These are phyloP conservation scores for Eucalyptus coolabah DNA, from an alignment of 345 rosid species.

Conservation along the genomic window DNA sequence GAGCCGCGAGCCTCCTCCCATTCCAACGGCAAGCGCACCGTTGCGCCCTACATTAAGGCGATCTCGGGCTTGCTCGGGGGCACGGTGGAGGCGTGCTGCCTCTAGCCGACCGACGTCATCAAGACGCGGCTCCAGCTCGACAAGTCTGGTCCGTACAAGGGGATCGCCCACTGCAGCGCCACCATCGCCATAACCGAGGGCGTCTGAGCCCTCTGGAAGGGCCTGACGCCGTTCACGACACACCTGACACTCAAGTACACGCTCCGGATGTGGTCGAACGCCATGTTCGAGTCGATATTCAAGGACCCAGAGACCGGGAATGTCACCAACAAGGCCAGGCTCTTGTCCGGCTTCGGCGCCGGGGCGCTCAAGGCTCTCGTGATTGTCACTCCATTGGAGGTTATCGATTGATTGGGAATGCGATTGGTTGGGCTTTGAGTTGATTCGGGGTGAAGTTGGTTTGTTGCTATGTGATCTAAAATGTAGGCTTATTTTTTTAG, in stretches of 20 bases:
- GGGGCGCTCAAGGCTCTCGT: constrained; percentile 85
- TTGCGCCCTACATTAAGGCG: constrained; percentile 81
- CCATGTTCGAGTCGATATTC: constrained; percentile 51
- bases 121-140: constrained; percentile 84
- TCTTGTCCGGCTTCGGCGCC: constrained; percentile 75
- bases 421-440: background rate
- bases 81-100: constrained; percentile 70
- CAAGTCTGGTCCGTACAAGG: constrained; percentile 38
- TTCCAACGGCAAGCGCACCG: constrained; percentile 1
- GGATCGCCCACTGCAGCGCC: constrained; percentile 61
- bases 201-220: constrained; percentile 82
- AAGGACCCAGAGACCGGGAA: constrained; percentile 68
- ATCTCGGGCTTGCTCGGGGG: constrained; percentile 79
- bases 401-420: background rate
- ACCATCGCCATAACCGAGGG: constrained; percentile 61
- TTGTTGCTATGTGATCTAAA: too few relatives aligned
- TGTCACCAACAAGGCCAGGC: constrained; percentile 40
- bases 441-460: too few relatives aligned
- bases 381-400: constrained; percentile 94
- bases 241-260: constrained; percentile 82
- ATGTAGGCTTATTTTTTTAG: too few relatives aligned
- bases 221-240: constrained; percentile 84
- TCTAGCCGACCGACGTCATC: constrained; percentile 87
- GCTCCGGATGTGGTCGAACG: constrained; percentile 86
- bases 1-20: background rate